Percentiles rank a stretch among this genome's conserved stretches.
These are phyloP conservation scores for Daedaleopsis nitida DNA, from an alignment of 768 basidiomycete species.

Conservation along the genomic window DNA sequence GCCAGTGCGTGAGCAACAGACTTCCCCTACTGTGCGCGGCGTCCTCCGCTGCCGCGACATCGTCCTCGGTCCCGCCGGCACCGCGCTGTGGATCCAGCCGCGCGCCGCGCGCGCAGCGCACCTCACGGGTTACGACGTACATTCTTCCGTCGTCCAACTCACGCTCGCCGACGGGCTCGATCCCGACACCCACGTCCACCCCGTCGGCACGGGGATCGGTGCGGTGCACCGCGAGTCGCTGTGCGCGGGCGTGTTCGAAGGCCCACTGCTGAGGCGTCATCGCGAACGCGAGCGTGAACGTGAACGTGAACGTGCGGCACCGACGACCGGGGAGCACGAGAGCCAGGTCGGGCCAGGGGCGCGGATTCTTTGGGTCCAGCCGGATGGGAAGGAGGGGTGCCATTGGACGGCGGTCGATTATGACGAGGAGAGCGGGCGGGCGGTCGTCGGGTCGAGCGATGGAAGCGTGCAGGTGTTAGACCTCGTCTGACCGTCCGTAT, in stretches of 20 bases:
- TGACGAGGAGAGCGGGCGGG: slow-evolving; percentile 55
- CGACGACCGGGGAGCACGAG: too few species aligned
- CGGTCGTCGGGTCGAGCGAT: slow-evolving; percentile 53
- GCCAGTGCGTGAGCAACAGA: slow-evolving; percentile 42
- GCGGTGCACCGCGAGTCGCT: slow-evolving; percentile 38
- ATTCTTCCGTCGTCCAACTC: slow-evolving; percentile 22
- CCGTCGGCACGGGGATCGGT: background rate
- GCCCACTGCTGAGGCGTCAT: slow-evolving; percentile 36
- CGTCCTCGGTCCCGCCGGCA: slow-evolving; percentile 54
- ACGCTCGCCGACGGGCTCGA: slow-evolving; percentile 10
- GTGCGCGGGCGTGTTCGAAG: slow-evolving; percentile 54
- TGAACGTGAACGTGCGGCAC: background rate
- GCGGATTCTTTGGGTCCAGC: slow-evolving; percentile 36
- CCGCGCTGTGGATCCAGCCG: slow-evolving; percentile 66
- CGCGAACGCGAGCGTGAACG: slow-evolving; percentile 1
- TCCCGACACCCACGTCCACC: background rate
- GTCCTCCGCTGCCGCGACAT: slow-evolving; percentile 56
- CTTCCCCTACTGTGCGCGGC: slow-evolving; percentile 45
- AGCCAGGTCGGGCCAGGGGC: background rate
- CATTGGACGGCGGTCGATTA: slow-evolving; percentile 66
- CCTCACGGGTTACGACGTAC: slow-evolving; percentile 32
- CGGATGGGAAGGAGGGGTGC: slow-evolving; percentile 21
- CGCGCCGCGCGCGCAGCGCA: slow-evolving; percentile 44
- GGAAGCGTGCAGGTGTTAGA: slow-evolving; percentile 49
- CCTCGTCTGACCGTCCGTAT: slow-evolving; percentile 4